A percentile compares a stretch with the other conserved stretches of the same genome.
Evolutionary conservation across 2,329 filamentous ascomycete genomes (phyloP).

Genomic region (Aschersonia sp.): DNA sequence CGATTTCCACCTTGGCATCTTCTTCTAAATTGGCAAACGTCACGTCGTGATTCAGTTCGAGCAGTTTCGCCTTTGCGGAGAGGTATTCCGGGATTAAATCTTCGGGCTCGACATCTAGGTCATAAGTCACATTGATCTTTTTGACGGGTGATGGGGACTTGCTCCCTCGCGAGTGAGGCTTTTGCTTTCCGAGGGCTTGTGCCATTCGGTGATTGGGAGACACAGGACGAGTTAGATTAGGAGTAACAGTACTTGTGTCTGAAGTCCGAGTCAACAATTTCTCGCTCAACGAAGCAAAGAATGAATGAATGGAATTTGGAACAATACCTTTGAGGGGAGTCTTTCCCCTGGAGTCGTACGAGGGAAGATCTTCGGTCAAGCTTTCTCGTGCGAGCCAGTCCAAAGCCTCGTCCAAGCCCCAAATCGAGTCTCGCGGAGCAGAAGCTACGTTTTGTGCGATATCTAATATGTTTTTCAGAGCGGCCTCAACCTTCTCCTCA

Average conservation of each 20-base stretch:
- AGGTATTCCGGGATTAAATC: constrained; percentile 65
- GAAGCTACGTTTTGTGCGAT: constrained; percentile 48
- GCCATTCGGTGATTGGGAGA: constrained; percentile 27
- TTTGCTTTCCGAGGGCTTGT: constrained; percentile 16
- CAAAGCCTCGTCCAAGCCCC: constrained; percentile 77
- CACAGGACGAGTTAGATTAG: constrained; percentile 31
- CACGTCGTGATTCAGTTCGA: constrained; percentile 26
- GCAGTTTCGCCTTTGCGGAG: constrained; percentile 55
- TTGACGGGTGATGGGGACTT: constrained; percentile 14
- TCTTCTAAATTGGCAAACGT: constrained; percentile 7
- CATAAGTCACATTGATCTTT: constrained; percentile 35
- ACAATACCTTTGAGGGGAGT: constrained; percentile 20
- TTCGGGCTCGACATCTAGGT: constrained; percentile 62
- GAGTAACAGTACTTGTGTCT: constrained; percentile 37
- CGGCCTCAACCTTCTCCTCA: constrained; percentile 44
- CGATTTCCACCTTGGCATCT: constrained; percentile 31
- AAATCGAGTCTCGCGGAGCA: constrained; percentile 51
- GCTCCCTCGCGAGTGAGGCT: constrained; percentile 12
- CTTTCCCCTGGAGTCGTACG: constrained; percentile 41
- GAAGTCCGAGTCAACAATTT: constrained; percentile 4
- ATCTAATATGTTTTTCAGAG: constrained; percentile 51
- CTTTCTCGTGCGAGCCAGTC: constrained; percentile 84
- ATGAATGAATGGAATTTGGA: not conserved
- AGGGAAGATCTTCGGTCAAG: constrained; percentile 50
- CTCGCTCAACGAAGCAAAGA: not conserved